Evolutionary conservation across 345 rosid species (phyloP).

Genomic region (Mercurialis annua): DNA sequence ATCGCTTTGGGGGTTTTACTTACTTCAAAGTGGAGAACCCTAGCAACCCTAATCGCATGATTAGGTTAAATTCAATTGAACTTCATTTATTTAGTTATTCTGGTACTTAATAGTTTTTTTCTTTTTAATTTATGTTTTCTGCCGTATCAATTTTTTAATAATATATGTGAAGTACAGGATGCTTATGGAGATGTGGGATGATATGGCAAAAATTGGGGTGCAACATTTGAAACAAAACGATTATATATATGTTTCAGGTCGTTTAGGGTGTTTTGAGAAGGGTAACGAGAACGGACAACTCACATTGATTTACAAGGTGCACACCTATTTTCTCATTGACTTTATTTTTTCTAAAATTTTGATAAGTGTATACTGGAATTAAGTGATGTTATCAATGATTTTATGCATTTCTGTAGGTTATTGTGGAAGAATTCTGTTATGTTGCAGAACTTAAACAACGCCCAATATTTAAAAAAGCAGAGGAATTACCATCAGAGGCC

Average conservation of each 20-base stretch:
- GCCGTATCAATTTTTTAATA: not conserved
- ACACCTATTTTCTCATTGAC: too few species aligned
- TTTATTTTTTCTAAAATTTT: not conserved
- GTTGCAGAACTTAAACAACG: conserved; percentile 34
- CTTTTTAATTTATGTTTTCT: too few species aligned
- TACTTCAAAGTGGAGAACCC: conserved; percentile 38
- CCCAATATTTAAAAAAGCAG: conserved; percentile 12
- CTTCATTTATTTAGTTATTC: not conserved
- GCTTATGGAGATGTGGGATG: conserved; percentile 40
- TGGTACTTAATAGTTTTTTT: not conserved
- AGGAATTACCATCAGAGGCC: conserved; percentile 9
- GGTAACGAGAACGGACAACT: conserved; percentile 24
- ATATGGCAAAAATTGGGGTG: conserved; percentile 43
- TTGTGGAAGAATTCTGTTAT: conserved; percentile 47
- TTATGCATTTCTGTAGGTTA: conserved; percentile 41
- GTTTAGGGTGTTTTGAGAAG: conserved; percentile 31
- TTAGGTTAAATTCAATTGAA: conserved; percentile 42
- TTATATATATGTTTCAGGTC: conserved; percentile 56
- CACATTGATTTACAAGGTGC: conserved; percentile 42
- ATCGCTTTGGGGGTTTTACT: conserved; percentile 41
- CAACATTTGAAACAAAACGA: conserved; percentile 58
- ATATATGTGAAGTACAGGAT: conserved; percentile 39
- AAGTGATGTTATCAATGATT: not conserved
- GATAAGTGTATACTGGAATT: not conserved
- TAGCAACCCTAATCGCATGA: conserved; percentile 24